Evolutionary conservation across 73 alveolate genomes (phyloP).

Genomic region (Paramecium bursaria): DNA sequence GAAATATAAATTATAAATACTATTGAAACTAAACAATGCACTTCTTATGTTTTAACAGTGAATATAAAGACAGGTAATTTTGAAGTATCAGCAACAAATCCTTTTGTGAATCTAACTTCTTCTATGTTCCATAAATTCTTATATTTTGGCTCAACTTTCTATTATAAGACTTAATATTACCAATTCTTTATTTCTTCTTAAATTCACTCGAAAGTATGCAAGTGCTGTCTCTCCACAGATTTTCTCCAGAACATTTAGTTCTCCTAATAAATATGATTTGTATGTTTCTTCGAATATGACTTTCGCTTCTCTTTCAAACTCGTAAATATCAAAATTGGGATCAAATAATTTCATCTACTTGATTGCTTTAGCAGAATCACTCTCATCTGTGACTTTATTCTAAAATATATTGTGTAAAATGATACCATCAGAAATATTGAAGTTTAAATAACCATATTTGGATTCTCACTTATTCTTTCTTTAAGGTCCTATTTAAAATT

Average conservation of each 20-base stretch:
- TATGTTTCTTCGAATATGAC: constrained; percentile 42
- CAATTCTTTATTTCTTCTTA: constrained; percentile 27
- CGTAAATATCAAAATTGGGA: constrained; percentile 40
- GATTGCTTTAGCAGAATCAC: constrained; percentile 41
- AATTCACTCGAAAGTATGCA: constrained; percentile 13
- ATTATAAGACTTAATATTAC: not conserved
- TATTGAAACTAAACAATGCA: constrained; percentile 33
- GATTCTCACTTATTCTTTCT: constrained; percentile 14
- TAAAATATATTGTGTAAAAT: not conserved
- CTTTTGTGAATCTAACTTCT: constrained; percentile 56
- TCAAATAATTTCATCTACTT: constrained; percentile 46
- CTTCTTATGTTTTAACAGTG: constrained; percentile 45
- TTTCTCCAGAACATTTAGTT: not conserved
- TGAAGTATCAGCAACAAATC: constrained; percentile 6
- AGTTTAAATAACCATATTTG: constrained; percentile 26
- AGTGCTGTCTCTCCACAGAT: constrained; percentile 56
- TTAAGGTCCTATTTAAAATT: constrained; percentile 18
- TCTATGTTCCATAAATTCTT: constrained; percentile 53
- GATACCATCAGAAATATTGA: constrained; percentile 41
- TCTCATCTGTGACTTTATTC: constrained; percentile 48
- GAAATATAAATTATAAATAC: not conserved
- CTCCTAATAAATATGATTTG: constrained; percentile 32
- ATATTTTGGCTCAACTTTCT: constrained; percentile 60
- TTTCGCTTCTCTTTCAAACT: constrained; percentile 53
- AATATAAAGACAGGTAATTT: constrained; percentile 44